Conservation (phyloP, 352 stramenopile genomes). For the Globisporangium uncinulatum region DNA sequence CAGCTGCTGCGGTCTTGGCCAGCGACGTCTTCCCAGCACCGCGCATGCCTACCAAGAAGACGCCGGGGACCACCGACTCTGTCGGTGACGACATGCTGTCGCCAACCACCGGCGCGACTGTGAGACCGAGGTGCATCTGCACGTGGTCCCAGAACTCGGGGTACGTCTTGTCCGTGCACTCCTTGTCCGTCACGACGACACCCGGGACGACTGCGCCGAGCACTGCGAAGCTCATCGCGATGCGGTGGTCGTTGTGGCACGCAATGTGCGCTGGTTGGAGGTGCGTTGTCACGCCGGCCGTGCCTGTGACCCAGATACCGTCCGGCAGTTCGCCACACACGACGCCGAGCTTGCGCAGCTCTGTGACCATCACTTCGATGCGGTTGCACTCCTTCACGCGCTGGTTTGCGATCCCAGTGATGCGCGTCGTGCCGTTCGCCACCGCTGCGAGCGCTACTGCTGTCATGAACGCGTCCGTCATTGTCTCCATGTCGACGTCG, state of each 20-base stretch:
- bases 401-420: constrained; percentile 98
- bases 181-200: constrained; percentile 96
- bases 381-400: constrained; percentile 98
- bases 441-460: constrained; percentile 93
- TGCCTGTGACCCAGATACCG: constrained; percentile 76
- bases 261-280: constrained; percentile 60
- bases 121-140: constrained; percentile 51
- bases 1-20: constrained; percentile 35
- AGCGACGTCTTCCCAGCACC: constrained; percentile 83
- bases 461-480: constrained; percentile 98
- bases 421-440: constrained; percentile 93
- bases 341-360: constrained; percentile 94
- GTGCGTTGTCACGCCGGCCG: constrained; percentile 36
- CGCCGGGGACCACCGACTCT: constrained; percentile 20
- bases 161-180: constrained; percentile 98
- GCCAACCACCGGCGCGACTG: constrained; percentile 41
- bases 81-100: constrained; percentile 12
- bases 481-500: constrained; percentile 96
- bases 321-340: constrained; percentile 67
- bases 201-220: constrained; percentile 88
- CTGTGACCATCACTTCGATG: constrained; percentile 97
- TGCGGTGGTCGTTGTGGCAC: constrained; percentile 97
- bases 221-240: constrained; percentile 98
- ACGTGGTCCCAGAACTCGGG: constrained; percentile 94
- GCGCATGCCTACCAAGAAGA: constrained; percentile 88